Percentiles rank a stretch among this genome's conserved stretches.
Evolutionary conservation across 805 yeast species (phyloP).

Genomic region (Ogataea neopini): DNA sequence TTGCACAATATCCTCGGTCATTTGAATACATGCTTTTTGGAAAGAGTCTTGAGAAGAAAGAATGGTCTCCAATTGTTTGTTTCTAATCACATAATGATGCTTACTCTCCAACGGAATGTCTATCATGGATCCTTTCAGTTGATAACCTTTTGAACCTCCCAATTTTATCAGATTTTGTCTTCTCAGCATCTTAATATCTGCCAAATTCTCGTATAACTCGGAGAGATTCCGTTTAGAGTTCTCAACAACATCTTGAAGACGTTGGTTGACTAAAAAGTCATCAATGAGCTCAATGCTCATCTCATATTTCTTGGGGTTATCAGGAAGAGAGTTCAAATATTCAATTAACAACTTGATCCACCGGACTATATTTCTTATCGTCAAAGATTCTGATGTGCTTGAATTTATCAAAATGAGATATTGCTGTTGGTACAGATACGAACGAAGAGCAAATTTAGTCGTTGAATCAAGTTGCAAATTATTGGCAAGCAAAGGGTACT

Average conservation of each 20-base stretch:
- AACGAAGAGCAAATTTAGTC: slow-evolving; percentile 23
- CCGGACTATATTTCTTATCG: slow-evolving; percentile 32
- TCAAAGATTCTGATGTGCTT: slow-evolving; percentile 31
- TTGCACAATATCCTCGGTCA: slow-evolving; percentile 58
- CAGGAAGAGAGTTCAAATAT: slow-evolving; percentile 27
- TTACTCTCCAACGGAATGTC: slow-evolving; percentile 20
- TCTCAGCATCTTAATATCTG: slow-evolving; percentile 50
- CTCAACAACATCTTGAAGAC: slow-evolving; percentile 23
- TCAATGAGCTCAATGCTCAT: slow-evolving; percentile 43
- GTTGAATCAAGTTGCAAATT: background rate
- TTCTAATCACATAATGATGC: slow-evolving; percentile 12
- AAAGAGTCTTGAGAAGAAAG: slow-evolving; percentile 39
- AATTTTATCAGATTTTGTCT: slow-evolving; percentile 43
- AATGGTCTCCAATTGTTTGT: slow-evolving; percentile 22
- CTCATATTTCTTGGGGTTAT: slow-evolving; percentile 37
- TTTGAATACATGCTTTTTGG: slow-evolving; percentile 43
- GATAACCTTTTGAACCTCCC: slow-evolving; percentile 33
- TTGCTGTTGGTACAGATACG: slow-evolving; percentile 25
- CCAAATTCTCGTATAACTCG: slow-evolving; percentile 42
- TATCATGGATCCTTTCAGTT: slow-evolving; percentile 34
- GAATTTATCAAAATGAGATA: slow-evolving; percentile 24
- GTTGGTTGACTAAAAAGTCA: slow-evolving; percentile 36
- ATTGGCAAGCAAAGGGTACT: slow-evolving; percentile 14
- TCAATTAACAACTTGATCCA: slow-evolving; percentile 30
- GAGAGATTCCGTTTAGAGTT: slow-evolving; percentile 25